phyloP scores from a whole-genome alignment of 2,329 filamentous ascomycete species.

The Chaetomiaceae sp. region DNA sequence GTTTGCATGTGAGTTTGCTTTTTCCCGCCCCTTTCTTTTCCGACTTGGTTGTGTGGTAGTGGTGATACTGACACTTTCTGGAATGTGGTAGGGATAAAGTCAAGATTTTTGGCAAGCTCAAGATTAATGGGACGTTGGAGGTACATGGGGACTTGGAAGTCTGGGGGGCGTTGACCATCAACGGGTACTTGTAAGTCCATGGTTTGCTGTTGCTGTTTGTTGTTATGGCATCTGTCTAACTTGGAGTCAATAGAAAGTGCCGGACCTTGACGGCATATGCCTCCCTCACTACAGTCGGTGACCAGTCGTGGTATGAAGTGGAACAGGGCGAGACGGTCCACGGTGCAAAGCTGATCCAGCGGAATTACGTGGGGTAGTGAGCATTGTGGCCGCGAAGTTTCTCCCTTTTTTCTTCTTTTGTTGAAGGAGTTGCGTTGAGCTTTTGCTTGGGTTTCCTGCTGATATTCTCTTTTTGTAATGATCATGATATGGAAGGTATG shows the following conservation, averaged over 20 bases:
- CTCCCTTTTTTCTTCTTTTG: no score
- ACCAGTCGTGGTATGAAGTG: conserved; percentile 39
- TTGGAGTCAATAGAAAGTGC: conserved; percentile 34
- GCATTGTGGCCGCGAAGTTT: no score
- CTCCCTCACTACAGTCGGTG: conserved; percentile 43
- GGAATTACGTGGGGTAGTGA: conserved; percentile 34
- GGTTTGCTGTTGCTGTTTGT: not conserved
- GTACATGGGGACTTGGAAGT: conserved; percentile 40
- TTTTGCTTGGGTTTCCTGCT: not conserved
- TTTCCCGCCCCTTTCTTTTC: not conserved
- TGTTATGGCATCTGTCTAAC: not conserved
- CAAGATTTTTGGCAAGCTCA: conserved; percentile 44
- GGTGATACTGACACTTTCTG: no score
- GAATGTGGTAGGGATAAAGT: conserved; percentile 37
- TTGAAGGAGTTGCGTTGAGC: no score
- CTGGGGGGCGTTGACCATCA: conserved; percentile 43
- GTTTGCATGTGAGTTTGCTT: conserved; percentile 33
- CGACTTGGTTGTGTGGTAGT: not conserved
- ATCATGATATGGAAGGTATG: no score
- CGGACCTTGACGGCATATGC: conserved; percentile 41
- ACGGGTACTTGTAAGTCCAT: conserved; percentile 39
- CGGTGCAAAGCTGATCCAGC: conserved; percentile 38
- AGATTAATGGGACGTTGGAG: conserved; percentile 39
- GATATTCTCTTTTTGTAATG: not conserved
- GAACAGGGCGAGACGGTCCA: conserved; percentile 40